Evolutionary conservation across 768 basidiomycete genomes (phyloP).

Genomic region (Termitomyces sp.): DNA sequence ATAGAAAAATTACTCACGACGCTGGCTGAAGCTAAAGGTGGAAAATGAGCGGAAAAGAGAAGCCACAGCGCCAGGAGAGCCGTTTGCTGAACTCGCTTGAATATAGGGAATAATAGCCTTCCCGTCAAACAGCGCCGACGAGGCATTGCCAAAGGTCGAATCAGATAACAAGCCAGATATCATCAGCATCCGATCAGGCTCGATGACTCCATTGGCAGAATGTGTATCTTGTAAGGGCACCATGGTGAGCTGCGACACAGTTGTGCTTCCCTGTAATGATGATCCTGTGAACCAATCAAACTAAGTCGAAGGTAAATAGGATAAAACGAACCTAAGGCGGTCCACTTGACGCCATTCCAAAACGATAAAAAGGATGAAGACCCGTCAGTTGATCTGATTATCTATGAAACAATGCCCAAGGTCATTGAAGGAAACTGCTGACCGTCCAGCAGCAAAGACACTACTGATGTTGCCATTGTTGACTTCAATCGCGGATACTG

Average conservation of each 20-base stretch:
- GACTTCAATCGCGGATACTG: conserved; percentile 83
- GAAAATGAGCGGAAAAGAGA: conserved; percentile 81
- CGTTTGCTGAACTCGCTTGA: conserved; percentile 56
- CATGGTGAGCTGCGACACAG: conserved; percentile 80
- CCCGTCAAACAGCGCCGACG: conserved; percentile 87
- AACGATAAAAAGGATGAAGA: conserved; percentile 67
- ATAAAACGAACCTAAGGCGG: conserved; percentile 44
- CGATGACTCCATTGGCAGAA: conserved; percentile 58
- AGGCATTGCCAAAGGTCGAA: conserved; percentile 69
- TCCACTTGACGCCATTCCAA: conserved; percentile 85
- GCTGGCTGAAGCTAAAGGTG: conserved; percentile 68
- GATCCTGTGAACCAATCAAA: conserved; percentile 36
- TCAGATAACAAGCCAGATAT: conserved; percentile 76
- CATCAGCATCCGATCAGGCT: conserved; percentile 85
- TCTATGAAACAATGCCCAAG: neutral
- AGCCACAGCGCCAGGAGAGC: conserved; percentile 63
- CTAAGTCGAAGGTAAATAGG: neutral
- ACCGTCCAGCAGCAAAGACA: conserved; percentile 89
- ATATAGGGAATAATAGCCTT: conserved; percentile 78
- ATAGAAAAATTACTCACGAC: conserved; percentile 41
- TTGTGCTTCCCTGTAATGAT: conserved; percentile 47
- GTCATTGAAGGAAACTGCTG: conserved; percentile 19
- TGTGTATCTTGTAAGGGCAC: conserved; percentile 86
- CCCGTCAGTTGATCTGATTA: conserved; percentile 47
- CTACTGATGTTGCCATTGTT: conserved; percentile 77